phyloP scores from a whole-genome alignment of 2,329 filamentous ascomycete genomes.

The Dendrostoma leiphaemia region DNA sequence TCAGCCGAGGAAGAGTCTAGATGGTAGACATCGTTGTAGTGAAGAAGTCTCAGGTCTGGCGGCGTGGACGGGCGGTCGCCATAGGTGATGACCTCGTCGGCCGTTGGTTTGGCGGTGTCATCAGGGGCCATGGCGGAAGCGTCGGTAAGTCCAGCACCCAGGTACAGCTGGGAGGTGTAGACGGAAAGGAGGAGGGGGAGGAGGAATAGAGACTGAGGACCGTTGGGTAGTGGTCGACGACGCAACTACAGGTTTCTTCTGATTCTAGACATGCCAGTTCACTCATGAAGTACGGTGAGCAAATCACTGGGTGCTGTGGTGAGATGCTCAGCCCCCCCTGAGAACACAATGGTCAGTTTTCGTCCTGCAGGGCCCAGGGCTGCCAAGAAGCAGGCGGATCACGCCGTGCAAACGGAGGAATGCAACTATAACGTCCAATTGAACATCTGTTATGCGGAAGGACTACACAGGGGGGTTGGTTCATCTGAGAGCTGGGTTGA shows the following conservation, averaged over 20 bases:
- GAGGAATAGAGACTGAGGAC: neutral
- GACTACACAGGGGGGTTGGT: too few species aligned
- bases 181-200: neutral
- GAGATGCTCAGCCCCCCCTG: too few species aligned
- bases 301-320: too few species aligned
- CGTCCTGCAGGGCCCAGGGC: neutral
- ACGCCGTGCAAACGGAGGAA: too few species aligned
- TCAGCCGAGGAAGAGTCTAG: constrained; percentile 74
- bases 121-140: constrained; percentile 9
- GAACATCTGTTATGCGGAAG: too few species aligned
- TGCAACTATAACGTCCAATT: too few species aligned
- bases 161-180: neutral
- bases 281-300: neutral
- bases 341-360: neutral
- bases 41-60: constrained; percentile 77
- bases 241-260: too few species aligned
- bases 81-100: constrained; percentile 27
- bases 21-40: constrained; percentile 95
- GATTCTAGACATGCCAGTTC: neutral
- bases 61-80: constrained; percentile 28
- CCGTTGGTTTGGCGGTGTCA: constrained; percentile 12
- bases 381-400: too few species aligned
- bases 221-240: neutral
- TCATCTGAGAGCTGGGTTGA: too few species aligned
- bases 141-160: neutral